Conservation (phyloP, 2,329 filamentous ascomycete species). For the Colletotrichum sp. region DNA sequence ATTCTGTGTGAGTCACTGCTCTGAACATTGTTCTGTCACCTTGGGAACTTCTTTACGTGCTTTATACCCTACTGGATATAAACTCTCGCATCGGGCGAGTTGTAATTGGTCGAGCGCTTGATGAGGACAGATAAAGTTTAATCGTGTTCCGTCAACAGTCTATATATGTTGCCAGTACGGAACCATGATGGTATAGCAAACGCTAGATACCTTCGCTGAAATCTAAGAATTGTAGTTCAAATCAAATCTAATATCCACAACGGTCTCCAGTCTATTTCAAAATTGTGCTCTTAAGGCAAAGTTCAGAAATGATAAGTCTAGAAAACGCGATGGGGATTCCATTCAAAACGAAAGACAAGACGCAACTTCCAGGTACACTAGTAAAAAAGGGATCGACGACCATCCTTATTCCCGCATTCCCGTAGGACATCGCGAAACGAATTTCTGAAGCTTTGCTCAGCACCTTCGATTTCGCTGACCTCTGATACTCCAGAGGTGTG, state of each 20-base stretch:
- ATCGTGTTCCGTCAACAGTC: no score
- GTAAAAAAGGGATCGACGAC: no score
- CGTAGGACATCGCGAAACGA: background rate
- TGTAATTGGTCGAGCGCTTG: no score
- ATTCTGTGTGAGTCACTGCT: background rate
- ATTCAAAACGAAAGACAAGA: background rate
- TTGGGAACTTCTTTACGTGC: background rate
- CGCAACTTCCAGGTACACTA: background rate
- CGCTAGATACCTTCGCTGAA: no score
- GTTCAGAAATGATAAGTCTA: background rate
- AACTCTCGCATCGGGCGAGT: no score
- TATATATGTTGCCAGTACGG: no score
- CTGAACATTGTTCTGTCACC: background rate
- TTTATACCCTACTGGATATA: background rate
- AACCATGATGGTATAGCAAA: no score
- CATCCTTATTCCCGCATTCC: background rate
- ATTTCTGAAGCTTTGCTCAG: background rate
- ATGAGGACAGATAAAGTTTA: no score
- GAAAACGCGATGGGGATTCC: no score
- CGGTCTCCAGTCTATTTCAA: background rate
- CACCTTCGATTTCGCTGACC: background rate
- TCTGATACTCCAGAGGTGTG: background rate
- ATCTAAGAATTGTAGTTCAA: no score
- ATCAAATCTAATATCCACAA: no score
- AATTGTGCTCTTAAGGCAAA: background rate